These are phyloP conservation scores for Pistacia vera DNA, from an alignment of 345 rosid species.

Conservation along the genomic window DNA sequence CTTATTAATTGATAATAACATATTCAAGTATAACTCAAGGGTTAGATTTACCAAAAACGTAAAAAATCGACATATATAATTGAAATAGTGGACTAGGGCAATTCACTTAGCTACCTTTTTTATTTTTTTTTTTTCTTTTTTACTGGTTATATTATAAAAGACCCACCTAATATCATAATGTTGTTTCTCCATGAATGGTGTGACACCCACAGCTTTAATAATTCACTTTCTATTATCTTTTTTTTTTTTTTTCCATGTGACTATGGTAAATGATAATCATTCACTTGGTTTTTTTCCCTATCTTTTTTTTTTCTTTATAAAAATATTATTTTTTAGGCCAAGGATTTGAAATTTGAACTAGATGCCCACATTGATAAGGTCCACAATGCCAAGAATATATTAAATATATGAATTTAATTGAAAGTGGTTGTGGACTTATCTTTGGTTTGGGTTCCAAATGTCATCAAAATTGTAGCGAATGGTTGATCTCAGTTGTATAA, in stretches of 20 bases:
- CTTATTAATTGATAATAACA: no score
- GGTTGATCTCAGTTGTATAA: background rate
- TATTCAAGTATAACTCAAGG: no score
- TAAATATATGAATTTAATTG: no score
- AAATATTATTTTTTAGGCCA: background rate
- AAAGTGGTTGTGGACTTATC: background rate
- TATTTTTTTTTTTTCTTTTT: no score
- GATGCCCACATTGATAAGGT: background rate
- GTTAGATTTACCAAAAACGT: no score
- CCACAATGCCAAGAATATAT: background rate
- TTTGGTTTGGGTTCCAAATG: background rate
- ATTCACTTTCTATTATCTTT: slow-evolving; percentile 28
- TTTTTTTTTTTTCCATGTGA: slow-evolving; percentile 38
- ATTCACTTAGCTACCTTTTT: no score
- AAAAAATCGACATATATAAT: no score
- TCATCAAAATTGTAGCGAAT: background rate
- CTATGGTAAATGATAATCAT: slow-evolving; percentile 6
- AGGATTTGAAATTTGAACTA: slow-evolving; percentile 25
- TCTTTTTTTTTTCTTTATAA: background rate
- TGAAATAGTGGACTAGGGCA: no score
- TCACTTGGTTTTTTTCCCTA: background rate
- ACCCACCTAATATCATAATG: slow-evolving; percentile 24
- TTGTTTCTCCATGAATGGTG: slow-evolving; percentile 37
- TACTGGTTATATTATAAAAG: background rate
- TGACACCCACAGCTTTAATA: slow-evolving; percentile 26